Percentiles rank a stretch among this genome's conserved stretches.
Conservation (phyloP, 2,329 filamentous ascomycete species). For the Colletotrichum eleusines region DNA sequence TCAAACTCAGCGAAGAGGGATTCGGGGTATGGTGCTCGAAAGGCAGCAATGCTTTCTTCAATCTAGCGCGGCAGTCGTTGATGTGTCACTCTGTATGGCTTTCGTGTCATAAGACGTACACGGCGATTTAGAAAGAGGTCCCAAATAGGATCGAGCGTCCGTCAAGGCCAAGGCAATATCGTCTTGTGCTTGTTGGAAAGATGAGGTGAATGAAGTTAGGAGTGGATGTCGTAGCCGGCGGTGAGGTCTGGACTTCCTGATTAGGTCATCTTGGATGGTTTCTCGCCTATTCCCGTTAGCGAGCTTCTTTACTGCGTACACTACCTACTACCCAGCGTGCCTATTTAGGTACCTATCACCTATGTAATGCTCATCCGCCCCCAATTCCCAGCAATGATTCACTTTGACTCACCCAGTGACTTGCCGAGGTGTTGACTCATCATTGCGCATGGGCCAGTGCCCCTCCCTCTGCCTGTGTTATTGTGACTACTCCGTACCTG, state of each 20-base stretch:
- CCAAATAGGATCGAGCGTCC: background rate
- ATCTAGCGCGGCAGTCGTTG: too few species aligned
- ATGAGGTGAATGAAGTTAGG: background rate
- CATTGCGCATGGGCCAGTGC: conserved; percentile 24
- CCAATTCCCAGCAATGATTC: conserved; percentile 18
- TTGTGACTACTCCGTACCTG: too few species aligned
- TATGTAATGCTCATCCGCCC: background rate
- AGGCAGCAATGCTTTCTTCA: background rate
- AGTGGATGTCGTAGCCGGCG: background rate
- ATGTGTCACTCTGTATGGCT: background rate
- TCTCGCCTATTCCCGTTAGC: conserved; percentile 16
- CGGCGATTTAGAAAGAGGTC: background rate
- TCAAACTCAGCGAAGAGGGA: background rate
- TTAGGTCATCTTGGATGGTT: background rate
- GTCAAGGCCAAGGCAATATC: too few species aligned
- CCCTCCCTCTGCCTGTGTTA: too few species aligned
- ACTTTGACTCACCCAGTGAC: conserved; percentile 18
- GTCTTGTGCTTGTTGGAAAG: background rate
- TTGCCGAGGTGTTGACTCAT: conserved; percentile 34
- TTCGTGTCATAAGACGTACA: background rate
- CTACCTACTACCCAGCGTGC: too few species aligned
- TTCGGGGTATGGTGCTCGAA: background rate
- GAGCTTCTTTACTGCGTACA: conserved; percentile 2
- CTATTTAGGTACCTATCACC: too few species aligned
- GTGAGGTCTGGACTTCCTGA: conserved; percentile 3